Evolutionary conservation across 768 basidiomycete genomes (phyloP).

Genomic region (Astraeus odoratus): DNA sequence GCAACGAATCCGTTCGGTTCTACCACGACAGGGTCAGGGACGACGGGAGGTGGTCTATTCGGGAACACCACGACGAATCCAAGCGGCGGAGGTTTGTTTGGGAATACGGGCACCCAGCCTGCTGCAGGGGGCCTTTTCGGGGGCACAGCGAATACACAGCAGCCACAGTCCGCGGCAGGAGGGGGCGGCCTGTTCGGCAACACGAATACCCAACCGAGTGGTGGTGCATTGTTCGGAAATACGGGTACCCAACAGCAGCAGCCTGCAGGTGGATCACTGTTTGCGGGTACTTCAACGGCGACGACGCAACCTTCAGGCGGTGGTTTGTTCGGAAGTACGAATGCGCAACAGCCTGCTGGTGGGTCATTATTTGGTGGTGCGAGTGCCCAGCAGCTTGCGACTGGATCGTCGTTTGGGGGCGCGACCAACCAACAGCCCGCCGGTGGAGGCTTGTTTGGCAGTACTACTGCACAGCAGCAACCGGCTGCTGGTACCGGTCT

Average conservation of each 20-base stretch:
- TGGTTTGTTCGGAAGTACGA: conserved; percentile 14
- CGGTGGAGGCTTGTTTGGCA: conserved; percentile 17
- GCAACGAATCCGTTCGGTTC: background rate
- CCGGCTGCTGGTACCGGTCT: conserved; percentile 9
- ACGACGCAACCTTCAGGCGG: conserved; percentile 16
- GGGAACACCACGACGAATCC: conserved; percentile 1
- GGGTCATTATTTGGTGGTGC: conserved; percentile 20
- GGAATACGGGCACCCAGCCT: conserved; percentile 5
- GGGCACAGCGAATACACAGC: conserved; percentile 4
- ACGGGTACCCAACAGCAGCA: conserved; percentile 17
- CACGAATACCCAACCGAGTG: conserved; percentile 2
- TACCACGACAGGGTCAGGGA: background rate
- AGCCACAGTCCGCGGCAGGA: conserved; percentile 9
- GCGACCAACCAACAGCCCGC: conserved; percentile 3
- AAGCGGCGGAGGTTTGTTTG: conserved; percentile 6
- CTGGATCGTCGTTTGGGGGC: conserved; percentile 14
- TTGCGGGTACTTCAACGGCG: conserved; percentile 8
- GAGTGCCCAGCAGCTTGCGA: conserved; percentile 9
- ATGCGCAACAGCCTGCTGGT: conserved; percentile 16
- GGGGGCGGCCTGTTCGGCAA: conserved; percentile 18
- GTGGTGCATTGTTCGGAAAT: conserved; percentile 17
- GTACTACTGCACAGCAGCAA: conserved; percentile 8
- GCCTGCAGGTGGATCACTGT: conserved; percentile 14
- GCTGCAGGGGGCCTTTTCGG: conserved; percentile 12
- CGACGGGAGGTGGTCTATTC: conserved; percentile 5